phyloP scores from a whole-genome alignment of 768 basidiomycete species.

The Lyophyllum decastes region DNA sequence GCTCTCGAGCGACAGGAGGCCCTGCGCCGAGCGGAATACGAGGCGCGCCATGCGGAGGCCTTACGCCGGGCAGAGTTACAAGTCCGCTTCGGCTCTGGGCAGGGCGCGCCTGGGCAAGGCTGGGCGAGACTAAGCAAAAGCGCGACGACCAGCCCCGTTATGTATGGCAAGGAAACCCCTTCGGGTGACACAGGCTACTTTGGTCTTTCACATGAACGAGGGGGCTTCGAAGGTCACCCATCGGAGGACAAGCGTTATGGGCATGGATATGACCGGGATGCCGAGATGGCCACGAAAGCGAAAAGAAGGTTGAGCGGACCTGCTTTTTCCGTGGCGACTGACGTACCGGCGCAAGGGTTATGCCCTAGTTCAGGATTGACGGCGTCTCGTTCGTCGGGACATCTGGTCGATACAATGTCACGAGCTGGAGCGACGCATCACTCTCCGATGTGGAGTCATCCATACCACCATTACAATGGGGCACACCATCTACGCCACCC shows the following conservation, averaged over 20 bases:
- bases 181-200: conserved; percentile 42
- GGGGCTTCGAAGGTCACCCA: conserved; percentile 25
- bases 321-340: conserved; percentile 52
- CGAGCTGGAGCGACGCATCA: conserved; percentile 28
- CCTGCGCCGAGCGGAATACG: conserved; percentile 82
- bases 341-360: conserved; percentile 32
- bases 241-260: conserved; percentile 24
- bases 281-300: conserved; percentile 19
- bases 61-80: conserved; percentile 74
- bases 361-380: conserved; percentile 16
- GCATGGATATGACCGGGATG: conserved; percentile 23
- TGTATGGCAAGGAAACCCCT: conserved; percentile 34
- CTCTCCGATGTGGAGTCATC: conserved; percentile 35
- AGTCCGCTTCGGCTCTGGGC: conserved; percentile 43
- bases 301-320: conserved; percentile 57
- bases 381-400: conserved; percentile 44
- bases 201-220: conserved; percentile 37
- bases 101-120: conserved; percentile 14
- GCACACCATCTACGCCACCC: conserved; percentile 31
- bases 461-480: conserved; percentile 39
- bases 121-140: conserved; percentile 51
- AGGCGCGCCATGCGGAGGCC: conserved; percentile 71
- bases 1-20: conserved; percentile 88
- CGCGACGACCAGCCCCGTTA: conserved; percentile 66
- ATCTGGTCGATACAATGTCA: conserved; percentile 38